Evolutionary conservation across 2,329 filamentous ascomycete genomes (phyloP).

Genomic region (Exophiala sp.): DNA sequence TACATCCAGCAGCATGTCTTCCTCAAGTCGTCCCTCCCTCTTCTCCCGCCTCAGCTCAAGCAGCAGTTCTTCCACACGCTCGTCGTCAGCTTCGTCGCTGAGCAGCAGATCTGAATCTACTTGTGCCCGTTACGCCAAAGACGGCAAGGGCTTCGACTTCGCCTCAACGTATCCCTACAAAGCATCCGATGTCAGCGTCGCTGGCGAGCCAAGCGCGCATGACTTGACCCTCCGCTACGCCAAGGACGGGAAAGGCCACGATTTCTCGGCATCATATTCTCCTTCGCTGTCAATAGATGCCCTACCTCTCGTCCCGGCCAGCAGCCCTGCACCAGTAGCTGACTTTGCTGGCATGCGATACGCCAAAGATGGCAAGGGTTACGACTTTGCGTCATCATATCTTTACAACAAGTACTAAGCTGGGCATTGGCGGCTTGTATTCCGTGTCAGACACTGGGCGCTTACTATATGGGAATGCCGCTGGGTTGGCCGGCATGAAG

Average conservation of each 20-base stretch:
- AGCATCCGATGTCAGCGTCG: background rate
- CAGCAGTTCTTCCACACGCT: background rate
- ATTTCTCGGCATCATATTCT: conserved; percentile 2
- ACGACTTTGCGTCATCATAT: background rate
- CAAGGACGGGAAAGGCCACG: conserved; percentile 14
- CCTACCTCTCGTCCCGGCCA: background rate
- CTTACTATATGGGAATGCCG: too few relatives aligned
- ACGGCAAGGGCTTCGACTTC: conserved; percentile 15
- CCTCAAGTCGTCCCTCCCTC: conserved; percentile 1
- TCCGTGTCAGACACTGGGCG: too few relatives aligned
- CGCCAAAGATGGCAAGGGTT: conserved; percentile 9
- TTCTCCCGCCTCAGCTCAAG: conserved; percentile 8
- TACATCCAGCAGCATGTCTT: conserved; percentile 1
- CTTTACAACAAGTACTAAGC: background rate
- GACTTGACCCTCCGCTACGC: conserved; percentile 13
- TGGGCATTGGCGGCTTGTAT: background rate
- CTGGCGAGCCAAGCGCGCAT: background rate
- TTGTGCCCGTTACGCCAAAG: conserved; percentile 9
- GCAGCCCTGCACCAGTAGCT: background rate
- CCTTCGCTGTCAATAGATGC: background rate
- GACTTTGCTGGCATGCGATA: conserved; percentile 8
- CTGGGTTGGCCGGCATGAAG: too few relatives aligned
- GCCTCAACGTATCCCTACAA: conserved; percentile 9
- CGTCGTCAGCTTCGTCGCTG: background rate
- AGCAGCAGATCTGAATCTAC: background rate